A percentile compares a stretch with the other conserved stretches of the same genome.
phyloP scores from a whole-genome alignment of 371 early-diverging fungal species.

The Catenaria anguillulae region DNA sequence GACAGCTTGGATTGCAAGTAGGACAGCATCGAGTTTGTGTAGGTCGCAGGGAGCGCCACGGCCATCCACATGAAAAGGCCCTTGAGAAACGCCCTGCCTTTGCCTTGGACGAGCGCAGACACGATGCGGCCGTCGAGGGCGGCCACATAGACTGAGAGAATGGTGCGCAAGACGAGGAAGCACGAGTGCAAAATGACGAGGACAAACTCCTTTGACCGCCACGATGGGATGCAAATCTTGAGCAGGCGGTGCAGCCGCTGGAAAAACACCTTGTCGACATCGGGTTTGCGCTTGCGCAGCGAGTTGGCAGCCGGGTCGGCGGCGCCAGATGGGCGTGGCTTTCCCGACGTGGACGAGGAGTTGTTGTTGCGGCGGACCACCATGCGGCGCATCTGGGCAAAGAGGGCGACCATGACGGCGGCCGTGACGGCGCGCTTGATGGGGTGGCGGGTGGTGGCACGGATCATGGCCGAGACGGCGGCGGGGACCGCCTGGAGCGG shows the following conservation, averaged over 20 bases:
- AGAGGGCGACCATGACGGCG: neutral
- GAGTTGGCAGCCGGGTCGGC: too few relatives aligned
- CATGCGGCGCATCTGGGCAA: conserved; percentile 6
- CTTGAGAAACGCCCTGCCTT: conserved; percentile 53
- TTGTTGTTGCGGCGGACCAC: conserved; percentile 10
- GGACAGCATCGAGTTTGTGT: conserved; percentile 72
- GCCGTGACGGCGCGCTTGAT: neutral
- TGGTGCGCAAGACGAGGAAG: conserved; percentile 68
- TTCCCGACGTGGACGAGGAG: too few relatives aligned
- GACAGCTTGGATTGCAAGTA: conserved; percentile 52
- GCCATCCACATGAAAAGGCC: conserved; percentile 81
- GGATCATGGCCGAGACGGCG: neutral
- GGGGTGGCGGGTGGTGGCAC: neutral
- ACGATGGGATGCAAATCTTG: conserved; percentile 60
- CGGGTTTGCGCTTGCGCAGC: neutral
- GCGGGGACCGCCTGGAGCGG: too few relatives aligned
- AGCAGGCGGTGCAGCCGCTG: conserved; percentile 48
- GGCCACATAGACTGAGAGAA: conserved; percentile 73
- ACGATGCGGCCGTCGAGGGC: conserved; percentile 86
- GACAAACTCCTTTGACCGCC: conserved; percentile 62
- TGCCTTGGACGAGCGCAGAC: conserved; percentile 61
- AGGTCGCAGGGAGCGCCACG: conserved; percentile 85
- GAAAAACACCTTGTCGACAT: conserved; percentile 50
- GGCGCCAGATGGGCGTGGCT: too few relatives aligned
- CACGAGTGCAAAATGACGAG: conserved; percentile 61